Evolutionary conservation across 257 asterid genomes (phyloP), one percentile per base, ranked within the genome.

Genomic region (Anisodus acutangulus): DNA sequence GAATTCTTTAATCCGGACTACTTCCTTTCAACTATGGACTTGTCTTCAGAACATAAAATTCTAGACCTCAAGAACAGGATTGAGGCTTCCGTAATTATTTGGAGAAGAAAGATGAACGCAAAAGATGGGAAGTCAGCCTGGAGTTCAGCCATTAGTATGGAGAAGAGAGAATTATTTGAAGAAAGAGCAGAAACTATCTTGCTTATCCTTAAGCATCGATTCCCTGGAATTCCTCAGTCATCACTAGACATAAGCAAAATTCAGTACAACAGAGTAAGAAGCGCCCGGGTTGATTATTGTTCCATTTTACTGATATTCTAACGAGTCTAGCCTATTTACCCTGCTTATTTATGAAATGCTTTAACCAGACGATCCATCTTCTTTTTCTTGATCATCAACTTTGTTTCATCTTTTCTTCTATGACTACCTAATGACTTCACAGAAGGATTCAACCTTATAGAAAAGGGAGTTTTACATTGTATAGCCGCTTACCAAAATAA

Each of bases 151-250:
- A 94, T 94, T 84, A 95, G 98, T 84, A 72, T 90, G 80, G 99
- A 93, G 88, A 95, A 93, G 84, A 89, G 98, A 85, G 99, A 93
- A 82, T 72, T 92, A 8, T 86, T 95, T 9, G 98, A 94, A 89
- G 97, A 91, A 0, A 88, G 98, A 86, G 99, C 98, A 3, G 95
- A 93, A 84, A 91, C 95, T 1, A 91, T 95, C 54, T 79, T 94
- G 57, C 90, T 88, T 7, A 86, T 93, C 58, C 87, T 95, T 37
- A 91, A 95, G 95, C 95, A 93, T 15, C 89, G 91, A 17, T 94
- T 90, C 85, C 99, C 98, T 22, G 97, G 97, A 39, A 85, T 93
- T 51, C 92, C 97, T 41, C 98, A 95, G 62, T 94, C 98, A 59
- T 85, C 91, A 82, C 91, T 94, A 31, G 99, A 95, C 90, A 93